Conservation (phyloP, 2,329 filamentous ascomycete species). For the Plenodomus tracheiphilus region DNA sequence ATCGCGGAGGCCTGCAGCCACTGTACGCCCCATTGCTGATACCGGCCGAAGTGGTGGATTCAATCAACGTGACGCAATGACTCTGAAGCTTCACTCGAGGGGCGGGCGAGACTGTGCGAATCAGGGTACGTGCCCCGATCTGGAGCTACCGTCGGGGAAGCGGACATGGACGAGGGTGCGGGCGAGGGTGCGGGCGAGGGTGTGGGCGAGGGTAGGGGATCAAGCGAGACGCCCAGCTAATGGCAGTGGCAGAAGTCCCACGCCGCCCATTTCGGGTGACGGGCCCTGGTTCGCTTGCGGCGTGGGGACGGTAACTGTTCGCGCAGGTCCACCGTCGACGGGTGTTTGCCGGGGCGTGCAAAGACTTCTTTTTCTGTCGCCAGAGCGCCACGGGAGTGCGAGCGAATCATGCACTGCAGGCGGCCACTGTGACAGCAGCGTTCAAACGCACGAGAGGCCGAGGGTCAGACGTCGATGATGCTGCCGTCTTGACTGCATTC, state of each 20-base stretch:
- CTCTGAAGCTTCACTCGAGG: conserved; percentile 13
- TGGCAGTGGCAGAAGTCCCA: conserved; percentile 9
- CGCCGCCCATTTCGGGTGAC: conserved; percentile 7
- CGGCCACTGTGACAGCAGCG: conserved; percentile 29
- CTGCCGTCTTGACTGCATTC: conserved; percentile 25
- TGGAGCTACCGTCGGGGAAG: conserved; percentile 32
- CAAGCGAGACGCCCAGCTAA: conserved; percentile 29
- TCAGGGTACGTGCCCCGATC: conserved; percentile 7
- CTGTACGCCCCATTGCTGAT: conserved; percentile 18
- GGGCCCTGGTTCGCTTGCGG: conserved; percentile 28
- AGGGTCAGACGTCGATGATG: conserved; percentile 27
- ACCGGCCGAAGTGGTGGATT: conserved; percentile 20
- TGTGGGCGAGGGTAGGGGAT: conserved; percentile 17
- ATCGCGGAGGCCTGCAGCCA: conserved; percentile 28
- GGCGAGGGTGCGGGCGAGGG: conserved; percentile 22
- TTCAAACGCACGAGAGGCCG: conserved; percentile 27
- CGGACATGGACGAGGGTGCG: conserved; percentile 24
- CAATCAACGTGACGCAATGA: conserved; percentile 24
- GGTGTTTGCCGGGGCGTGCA: conserved; percentile 23
- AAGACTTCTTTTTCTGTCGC: conserved; percentile 33
- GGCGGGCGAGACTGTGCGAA: conserved; percentile 8
- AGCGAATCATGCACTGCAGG: conserved; percentile 39
- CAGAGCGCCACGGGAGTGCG: conserved; percentile 26
- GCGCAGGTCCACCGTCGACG: too few species aligned
- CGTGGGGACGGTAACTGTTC: conserved; percentile 26